Conservation (phyloP, 352 stramenopile species). For the Ochromonadaceae sp. region DNA sequence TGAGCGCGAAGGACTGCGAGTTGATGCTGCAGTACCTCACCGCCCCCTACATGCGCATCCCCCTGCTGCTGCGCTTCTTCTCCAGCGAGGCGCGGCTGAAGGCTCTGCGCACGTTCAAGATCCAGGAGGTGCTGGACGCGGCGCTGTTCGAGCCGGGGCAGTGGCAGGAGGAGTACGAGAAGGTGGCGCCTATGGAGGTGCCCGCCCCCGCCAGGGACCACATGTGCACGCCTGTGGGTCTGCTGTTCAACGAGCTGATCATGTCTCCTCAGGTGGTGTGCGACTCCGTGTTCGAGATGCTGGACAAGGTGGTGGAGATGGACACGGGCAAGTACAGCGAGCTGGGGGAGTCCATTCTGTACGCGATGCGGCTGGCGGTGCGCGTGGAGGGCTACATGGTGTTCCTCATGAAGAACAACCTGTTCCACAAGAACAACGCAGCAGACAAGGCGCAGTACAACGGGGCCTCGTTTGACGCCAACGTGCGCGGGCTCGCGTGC, state of each 20-base stretch:
- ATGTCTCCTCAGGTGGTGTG: constrained; percentile 75
- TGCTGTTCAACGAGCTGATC: constrained; percentile 92
- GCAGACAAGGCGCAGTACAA: neutral
- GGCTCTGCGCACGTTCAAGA: constrained; percentile 47
- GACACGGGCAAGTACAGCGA: constrained; percentile 42
- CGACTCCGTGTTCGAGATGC: constrained; percentile 51
- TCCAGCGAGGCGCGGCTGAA: constrained; percentile 51
- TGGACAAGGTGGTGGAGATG: constrained; percentile 65
- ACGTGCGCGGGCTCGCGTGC: constrained; percentile 26
- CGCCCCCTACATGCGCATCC: constrained; percentile 93
- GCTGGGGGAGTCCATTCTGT: constrained; percentile 49
- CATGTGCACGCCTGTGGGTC: constrained; percentile 83
- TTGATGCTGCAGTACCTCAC: constrained; percentile 96
- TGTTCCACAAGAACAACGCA: neutral
- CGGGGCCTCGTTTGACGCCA: neutral
- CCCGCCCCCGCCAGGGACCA: constrained; percentile 27
- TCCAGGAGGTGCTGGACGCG: constrained; percentile 68
- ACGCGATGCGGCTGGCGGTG: constrained; percentile 54
- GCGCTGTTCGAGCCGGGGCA: constrained; percentile 63
- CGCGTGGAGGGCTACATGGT: constrained; percentile 68
- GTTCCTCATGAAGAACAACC: constrained; percentile 54
- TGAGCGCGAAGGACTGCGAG: constrained; percentile 89
- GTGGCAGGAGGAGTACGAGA: constrained; percentile 44
- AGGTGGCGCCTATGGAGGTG: constrained; percentile 21
- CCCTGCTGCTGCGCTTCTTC: constrained; percentile 93